phyloP scores from a whole-genome alignment of 139 green algal species.

The Limnomonas spitsbergensis region DNA sequence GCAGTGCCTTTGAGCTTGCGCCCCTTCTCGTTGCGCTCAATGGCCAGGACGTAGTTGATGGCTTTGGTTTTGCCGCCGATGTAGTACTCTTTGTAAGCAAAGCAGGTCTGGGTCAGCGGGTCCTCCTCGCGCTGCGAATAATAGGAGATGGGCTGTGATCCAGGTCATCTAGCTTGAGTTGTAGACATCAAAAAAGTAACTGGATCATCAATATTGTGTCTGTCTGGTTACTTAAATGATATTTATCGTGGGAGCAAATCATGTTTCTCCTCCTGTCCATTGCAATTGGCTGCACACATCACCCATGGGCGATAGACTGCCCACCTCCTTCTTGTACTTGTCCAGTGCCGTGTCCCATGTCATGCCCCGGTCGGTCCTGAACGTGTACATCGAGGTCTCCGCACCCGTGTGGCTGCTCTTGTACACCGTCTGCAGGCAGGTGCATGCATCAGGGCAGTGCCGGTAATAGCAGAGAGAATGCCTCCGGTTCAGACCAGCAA shows the following conservation, averaged over 20 bases:
- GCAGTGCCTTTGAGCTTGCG: conserved; percentile 1
- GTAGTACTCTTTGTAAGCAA: conserved; percentile 24
- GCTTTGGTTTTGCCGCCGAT: not conserved
- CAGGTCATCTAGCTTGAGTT: not conserved
- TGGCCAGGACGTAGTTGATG: conserved; percentile 20
- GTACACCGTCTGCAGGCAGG: not conserved
- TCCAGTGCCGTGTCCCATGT: conserved; percentile 32
- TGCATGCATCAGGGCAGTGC: not conserved
- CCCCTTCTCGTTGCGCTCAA: conserved; percentile 39
- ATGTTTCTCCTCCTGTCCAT: no score
- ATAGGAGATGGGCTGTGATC: not conserved
- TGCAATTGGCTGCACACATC: no score
- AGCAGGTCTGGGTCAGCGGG: conserved; percentile 23
- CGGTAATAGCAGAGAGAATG: not conserved
- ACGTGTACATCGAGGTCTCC: conserved; percentile 25
- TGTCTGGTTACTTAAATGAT: no score
- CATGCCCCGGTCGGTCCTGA: conserved; percentile 44
- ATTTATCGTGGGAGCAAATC: no score
- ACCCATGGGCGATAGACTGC: no score
- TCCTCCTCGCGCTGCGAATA: conserved; percentile 25
- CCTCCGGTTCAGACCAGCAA: no score
- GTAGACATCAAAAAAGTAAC: no score
- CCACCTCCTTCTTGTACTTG: conserved; percentile 44
- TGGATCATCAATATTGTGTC: no score
- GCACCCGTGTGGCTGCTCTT: not conserved